phyloP scores from a whole-genome alignment of 257 asterid species.

The Paraleonurus japonicus region DNA sequence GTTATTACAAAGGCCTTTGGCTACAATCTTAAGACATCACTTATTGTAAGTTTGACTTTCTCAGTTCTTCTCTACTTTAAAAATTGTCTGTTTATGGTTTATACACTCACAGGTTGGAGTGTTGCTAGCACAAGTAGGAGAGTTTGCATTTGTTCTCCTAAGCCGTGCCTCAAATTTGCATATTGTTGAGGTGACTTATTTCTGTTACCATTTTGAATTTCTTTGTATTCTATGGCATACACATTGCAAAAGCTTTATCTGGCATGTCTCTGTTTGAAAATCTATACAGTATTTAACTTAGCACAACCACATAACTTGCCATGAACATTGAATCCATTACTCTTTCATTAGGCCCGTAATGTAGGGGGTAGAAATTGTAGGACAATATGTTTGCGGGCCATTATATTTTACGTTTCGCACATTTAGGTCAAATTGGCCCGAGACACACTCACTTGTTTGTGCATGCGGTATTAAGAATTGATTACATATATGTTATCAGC shows the following conservation, averaged over 20 bases:
- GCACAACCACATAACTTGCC: not conserved
- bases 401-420: not conserved
- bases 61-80: not conserved
- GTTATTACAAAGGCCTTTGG: slow-evolving; percentile 70
- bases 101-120: slow-evolving; percentile 65
- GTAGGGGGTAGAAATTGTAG: not conserved
- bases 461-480: not conserved
- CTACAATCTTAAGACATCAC: slow-evolving; percentile 68
- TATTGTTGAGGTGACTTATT: slow-evolving; percentile 64
- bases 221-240: not conserved
- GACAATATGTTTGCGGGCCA: not conserved
- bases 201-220: slow-evolving; percentile 20
- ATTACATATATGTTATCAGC: not conserved
- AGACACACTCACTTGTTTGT: not conserved
- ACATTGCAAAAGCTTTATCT: not conserved
- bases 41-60: slow-evolving; percentile 52
- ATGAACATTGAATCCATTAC: not conserved
- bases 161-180: slow-evolving; percentile 92
- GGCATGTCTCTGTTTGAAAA: not conserved
- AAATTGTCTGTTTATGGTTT: slow-evolving; percentile 7
- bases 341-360: not conserved
- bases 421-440: not conserved
- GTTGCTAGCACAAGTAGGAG: slow-evolving; percentile 93
- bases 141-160: slow-evolving; percentile 91
- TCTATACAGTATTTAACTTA: not conserved